Base-by-base conservation (phyloP, 805 yeast genomes). In the Kazachstania bromeliacearum region DNA sequence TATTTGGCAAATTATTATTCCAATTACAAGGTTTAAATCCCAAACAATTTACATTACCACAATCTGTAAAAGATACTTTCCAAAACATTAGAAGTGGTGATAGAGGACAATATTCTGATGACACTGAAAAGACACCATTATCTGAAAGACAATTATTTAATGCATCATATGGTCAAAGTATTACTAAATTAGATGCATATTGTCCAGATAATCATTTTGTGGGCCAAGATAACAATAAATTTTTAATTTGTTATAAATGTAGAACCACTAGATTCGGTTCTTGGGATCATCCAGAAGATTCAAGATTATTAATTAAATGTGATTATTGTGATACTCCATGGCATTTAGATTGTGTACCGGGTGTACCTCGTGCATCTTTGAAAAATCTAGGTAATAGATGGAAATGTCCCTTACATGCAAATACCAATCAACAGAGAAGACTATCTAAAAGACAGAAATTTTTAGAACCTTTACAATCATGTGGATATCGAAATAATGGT, bases 351-450 rank as follows among this genome's bases (percentile, higher is more conserved):
- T 88, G 97, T 57, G 59, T 88, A 12, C 60, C 60, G 12, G 67
- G 71, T 35, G 82, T 84, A 1, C 94, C 95, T 1, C 62, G 85
- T 46, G 68, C 84, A 12, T 66, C 79, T 5, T 73, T 79, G 14
- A 84, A 85, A 48, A 76, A 79, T 28, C 54, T 83, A 30, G 94
- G 92, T 2, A 67, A 68, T 31, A 83, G 79, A 56, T 89, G 96
- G 97, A 77, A 74, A 62, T 92, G 95, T 58, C 97, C 96, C 2
- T 79, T 82, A 46, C 96, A 85, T 61, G 73, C 75, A 15, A 38
- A 21, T 14, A 26, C 24, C 20, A 30, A 7, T 49, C 46, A 33
- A 43, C 43, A 34, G 37, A 61, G 67, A 38, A 61, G 85, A 35
- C 64, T 69, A 50, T 66, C 71, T 45, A 71, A 67, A 45, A 71